These are phyloP conservation scores for Cryphonectria nitschkei DNA, from an alignment of 2,329 filamentous ascomycete genomes.

Conservation along the genomic window DNA sequence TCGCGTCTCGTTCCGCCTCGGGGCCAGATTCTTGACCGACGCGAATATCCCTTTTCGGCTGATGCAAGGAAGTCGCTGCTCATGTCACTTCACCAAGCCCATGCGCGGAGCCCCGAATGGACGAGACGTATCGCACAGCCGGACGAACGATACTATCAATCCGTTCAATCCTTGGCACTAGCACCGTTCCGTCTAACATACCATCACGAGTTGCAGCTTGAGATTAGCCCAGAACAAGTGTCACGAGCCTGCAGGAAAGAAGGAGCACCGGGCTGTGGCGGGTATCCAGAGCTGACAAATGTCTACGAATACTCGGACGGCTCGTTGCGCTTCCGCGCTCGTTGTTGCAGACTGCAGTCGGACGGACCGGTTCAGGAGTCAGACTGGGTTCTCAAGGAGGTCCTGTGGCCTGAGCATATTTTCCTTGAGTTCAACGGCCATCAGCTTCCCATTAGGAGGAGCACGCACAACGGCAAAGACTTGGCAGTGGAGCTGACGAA, in stretches of 20 bases:
- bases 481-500: conserved; percentile 75
- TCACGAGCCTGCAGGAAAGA: conserved; percentile 41
- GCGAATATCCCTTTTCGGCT: conserved; percentile 47
- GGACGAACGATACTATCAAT: conserved; percentile 57
- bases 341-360: conserved; percentile 55
- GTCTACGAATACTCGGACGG: conserved; percentile 51
- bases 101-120: conserved; percentile 52
- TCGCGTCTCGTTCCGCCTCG: conserved; percentile 32
- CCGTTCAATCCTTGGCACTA: conserved; percentile 55
- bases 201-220: conserved; percentile 52
- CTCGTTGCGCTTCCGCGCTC: conserved; percentile 68
- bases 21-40: conserved; percentile 32
- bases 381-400: conserved; percentile 67
- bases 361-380: conserved; percentile 43
- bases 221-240: conserved; percentile 43
- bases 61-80: conserved; percentile 47
- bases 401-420: conserved; percentile 71
- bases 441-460: conserved; percentile 63
- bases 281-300: conserved; percentile 33
- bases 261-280: conserved; percentile 33
- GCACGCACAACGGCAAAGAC: conserved; percentile 74
- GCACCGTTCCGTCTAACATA: conserved; percentile 44
- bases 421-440: conserved; percentile 70
- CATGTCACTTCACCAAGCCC: conserved; percentile 51
- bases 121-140: conserved; percentile 35